Conservation (phyloP, 805 yeast species). For the Teunomyces panamensis region DNA sequence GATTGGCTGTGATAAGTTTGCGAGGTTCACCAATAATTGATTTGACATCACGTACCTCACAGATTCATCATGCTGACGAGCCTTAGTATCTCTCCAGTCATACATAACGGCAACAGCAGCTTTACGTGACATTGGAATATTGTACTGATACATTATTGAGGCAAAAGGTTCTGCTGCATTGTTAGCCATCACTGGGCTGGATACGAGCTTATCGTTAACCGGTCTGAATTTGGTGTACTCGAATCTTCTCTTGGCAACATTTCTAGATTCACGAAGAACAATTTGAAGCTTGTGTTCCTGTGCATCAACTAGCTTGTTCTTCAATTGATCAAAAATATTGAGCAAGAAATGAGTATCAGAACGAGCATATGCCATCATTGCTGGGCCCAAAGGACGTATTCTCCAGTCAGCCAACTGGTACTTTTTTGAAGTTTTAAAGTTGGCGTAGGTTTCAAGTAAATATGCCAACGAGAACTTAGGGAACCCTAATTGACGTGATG, state of each 20-base stretch:
- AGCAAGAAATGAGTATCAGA: conserved; percentile 93
- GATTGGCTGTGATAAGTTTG: conserved; percentile 51
- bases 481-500: conserved; percentile 74
- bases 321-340: conserved; percentile 72
- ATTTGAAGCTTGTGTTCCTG: conserved; percentile 48
- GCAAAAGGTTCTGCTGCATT: conserved; percentile 67
- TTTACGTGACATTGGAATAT: conserved; percentile 52
- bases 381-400: conserved; percentile 71
- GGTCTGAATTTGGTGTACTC: conserved; percentile 74
- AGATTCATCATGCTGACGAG: conserved; percentile 80
- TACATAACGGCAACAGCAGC: conserved; percentile 59
- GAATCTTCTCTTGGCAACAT: conserved; percentile 76
- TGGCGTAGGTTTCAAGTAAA: conserved; percentile 73
- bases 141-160: conserved; percentile 59
- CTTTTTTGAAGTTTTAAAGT: conserved; percentile 85
- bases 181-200: conserved; percentile 44
- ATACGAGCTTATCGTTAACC: conserved; percentile 28
- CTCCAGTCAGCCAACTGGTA: conserved; percentile 98
- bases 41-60: conserved; percentile 81
- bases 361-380: conserved; percentile 83
- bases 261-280: conserved; percentile 72
- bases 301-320: conserved; percentile 50
- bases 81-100: conserved; percentile 80
- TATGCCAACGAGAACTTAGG: conserved; percentile 84
- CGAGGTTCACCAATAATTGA: conserved; percentile 64